phyloP scores from a whole-genome alignment of 371 early-diverging fungal genomes.

The Thermomucor indicae-seudaticae region DNA sequence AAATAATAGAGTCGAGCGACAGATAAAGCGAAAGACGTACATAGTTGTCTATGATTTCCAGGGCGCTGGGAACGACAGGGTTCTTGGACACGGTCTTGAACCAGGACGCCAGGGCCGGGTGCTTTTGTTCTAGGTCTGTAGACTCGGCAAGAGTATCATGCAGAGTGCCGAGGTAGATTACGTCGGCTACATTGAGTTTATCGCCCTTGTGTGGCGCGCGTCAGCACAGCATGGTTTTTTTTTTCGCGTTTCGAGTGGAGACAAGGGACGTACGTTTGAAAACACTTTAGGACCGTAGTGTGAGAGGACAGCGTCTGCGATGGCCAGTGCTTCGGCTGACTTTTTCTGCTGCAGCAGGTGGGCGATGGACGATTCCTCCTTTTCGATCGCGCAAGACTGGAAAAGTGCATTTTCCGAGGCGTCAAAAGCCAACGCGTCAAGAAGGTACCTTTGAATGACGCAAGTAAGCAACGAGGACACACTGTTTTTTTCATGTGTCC shows the following conservation, averaged over 20 bases:
- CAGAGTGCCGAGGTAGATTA: constrained; percentile 32
- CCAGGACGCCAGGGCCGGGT: constrained; percentile 32
- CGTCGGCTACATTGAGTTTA: constrained; percentile 25
- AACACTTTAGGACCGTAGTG: constrained; percentile 15
- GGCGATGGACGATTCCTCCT: constrained; percentile 28
- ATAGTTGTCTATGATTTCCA: constrained; percentile 32
- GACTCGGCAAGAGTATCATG: constrained; percentile 25
- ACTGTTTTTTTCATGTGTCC: too few species aligned
- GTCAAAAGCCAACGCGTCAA: constrained; percentile 24
- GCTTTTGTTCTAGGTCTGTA: constrained; percentile 23
- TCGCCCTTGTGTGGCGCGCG: too few species aligned
- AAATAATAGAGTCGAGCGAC: not conserved
- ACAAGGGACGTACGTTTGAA: constrained; percentile 17
- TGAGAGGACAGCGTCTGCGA: constrained; percentile 19
- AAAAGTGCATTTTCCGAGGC: constrained; percentile 14
- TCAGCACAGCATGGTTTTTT: too few species aligned
- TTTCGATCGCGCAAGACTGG: constrained; percentile 30
- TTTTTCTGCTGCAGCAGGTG: constrained; percentile 32
- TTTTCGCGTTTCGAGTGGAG: too few species aligned
- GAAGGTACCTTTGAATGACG: constrained; percentile 28
- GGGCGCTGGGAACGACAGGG: constrained; percentile 16
- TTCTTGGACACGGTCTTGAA: constrained; percentile 24
- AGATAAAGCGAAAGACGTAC: constrained; percentile 5
- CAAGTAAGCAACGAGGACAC: too few species aligned
- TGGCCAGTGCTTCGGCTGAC: constrained; percentile 24